Conservation (phyloP, 768 basidiomycete genomes). For the Hericium alpestre region DNA sequence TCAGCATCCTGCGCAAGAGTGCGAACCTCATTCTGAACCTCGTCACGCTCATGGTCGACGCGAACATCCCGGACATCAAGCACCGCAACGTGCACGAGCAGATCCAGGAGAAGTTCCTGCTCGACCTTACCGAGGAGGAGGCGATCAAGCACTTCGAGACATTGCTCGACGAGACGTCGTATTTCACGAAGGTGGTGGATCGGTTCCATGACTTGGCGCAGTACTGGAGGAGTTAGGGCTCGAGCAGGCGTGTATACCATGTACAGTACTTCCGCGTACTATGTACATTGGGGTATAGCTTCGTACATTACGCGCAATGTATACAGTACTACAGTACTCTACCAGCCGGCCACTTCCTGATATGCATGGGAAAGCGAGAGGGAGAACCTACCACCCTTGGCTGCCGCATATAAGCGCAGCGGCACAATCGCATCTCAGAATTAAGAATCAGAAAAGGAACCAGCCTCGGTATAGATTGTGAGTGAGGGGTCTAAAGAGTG, state of each 20-base stretch:
- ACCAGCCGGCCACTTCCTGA: too few species aligned
- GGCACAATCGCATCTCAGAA: too few species aligned
- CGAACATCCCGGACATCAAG: constrained; percentile 96
- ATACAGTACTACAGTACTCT: too few species aligned
- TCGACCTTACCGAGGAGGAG: constrained; percentile 91
- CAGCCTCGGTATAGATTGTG: too few species aligned
- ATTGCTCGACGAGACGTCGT: constrained; percentile 87
- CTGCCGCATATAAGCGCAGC: too few species aligned
- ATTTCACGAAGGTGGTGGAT: constrained; percentile 87
- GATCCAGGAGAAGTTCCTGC: constrained; percentile 92
- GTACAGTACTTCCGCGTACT: too few species aligned
- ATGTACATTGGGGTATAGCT: too few species aligned
- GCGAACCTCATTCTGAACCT: constrained; percentile 95
- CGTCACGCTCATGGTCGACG: constrained; percentile 94
- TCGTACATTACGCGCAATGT: too few species aligned
- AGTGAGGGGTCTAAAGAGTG: neutral
- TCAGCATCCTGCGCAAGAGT: constrained; percentile 90
- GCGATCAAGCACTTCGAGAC: constrained; percentile 96
- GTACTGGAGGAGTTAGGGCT: constrained; percentile 65
- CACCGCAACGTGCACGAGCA: constrained; percentile 79
- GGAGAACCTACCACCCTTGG: too few species aligned
- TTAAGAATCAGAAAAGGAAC: too few species aligned
- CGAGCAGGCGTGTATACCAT: too few species aligned
- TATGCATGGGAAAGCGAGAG: too few species aligned
- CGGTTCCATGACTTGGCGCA: constrained; percentile 87